A percentile compares a stretch with the other conserved stretches of the same genome.
Conservation (phyloP, 2,329 filamentous ascomycete species). For the Calonectria multiphialidica region DNA sequence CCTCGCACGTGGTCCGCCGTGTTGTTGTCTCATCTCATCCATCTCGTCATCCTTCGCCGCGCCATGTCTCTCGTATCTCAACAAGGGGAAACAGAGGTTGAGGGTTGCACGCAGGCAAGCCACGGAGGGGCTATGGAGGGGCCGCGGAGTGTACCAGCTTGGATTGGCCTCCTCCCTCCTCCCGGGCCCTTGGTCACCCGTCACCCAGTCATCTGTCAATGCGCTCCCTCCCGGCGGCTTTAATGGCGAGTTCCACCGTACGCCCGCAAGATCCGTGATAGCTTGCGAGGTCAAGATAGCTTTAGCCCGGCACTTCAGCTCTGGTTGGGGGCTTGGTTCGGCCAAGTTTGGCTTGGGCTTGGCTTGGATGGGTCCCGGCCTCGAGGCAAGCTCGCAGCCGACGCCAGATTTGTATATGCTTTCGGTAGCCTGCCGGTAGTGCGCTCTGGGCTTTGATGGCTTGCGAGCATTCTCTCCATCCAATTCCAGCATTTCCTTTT, state of each 20-base stretch:
- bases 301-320: background rate
- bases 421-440: background rate
- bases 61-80: background rate
- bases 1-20: conserved; percentile 6
- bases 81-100: background rate
- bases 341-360: too few species aligned
- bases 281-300: background rate
- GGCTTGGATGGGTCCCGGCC: background rate
- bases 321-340: background rate
- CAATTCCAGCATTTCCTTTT: too few species aligned
- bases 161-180: background rate
- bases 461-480: background rate
- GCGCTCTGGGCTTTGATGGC: background rate
- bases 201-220: background rate
- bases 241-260: background rate
- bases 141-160: background rate
- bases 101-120: background rate
- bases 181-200: background rate
- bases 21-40: background rate
- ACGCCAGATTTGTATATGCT: background rate
- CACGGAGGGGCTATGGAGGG: background rate
- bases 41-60: background rate
- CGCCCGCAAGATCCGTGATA: background rate
- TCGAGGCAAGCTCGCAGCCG: background rate
- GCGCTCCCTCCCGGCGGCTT: conserved; percentile 3